Base-by-base conservation (phyloP, 1,284 basidiomycete genomes). In the Trametes hirsuta region DNA sequence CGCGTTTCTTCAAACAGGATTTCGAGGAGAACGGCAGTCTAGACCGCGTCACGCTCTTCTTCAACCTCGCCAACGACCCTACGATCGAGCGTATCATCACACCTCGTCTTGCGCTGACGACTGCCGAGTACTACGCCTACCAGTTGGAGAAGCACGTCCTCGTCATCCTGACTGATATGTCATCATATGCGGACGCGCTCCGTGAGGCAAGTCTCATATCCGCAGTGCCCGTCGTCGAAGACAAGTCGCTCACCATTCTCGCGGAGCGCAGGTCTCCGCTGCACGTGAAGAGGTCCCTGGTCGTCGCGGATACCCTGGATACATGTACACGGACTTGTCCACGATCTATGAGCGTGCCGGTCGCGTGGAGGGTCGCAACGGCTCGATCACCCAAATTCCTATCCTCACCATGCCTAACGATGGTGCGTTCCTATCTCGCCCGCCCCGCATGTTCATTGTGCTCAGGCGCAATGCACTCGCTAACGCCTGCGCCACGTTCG, bases 351-450 rank as follows among this genome's bases (percentile, higher is more conserved):
- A 99, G 79, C 95, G 97, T 79, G 97, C 97, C 49, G 97, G 97
- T 59, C 96, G 97, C 75, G 97, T 99, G 48, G 81, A 97, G 78
- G 97, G 97, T 64, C 87, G 97, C 64, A 98, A 98, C 78, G 97
- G 97, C 49, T 98, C 96, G 47, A 99, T 99, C 81, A 99, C 97
- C 51, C 97, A 99, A 81, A 98, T 99, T 75, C 97, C 97, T 58
- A 99, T 99, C 73, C 84, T 99, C 66, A 99, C 97, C 62, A 99
- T 99, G 97, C 97, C 97, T 36, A 99, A 99, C 81, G 97, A 99
- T 77, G 95, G 94, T 93, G 77, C 76, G 84, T 71, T 21, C 58
- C 21, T 37, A 9, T 35, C 64, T 65, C 55, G 42, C 37, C 47
- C 25, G 36, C 36, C 21, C 40, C 53, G 4, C 21, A 8, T 39